Base-by-base conservation (phyloP, 2,329 filamentous ascomycete species). In the Hymenoscyphus albidus region DNA sequence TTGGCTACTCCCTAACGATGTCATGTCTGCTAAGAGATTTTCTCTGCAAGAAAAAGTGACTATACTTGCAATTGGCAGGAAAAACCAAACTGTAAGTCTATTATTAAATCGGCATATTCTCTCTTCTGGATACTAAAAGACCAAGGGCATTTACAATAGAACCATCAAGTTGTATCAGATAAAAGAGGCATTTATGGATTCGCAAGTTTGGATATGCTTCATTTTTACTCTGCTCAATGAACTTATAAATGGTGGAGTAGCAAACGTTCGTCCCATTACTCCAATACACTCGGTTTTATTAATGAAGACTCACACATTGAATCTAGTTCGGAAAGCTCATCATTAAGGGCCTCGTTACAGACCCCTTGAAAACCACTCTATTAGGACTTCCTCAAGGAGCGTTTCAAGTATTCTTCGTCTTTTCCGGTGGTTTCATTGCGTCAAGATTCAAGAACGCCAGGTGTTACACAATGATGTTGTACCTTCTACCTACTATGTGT, bases 341-440 rank as follows among this genome's bases (percentile, higher is more conserved):
- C 62, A 79, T 85, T 70, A 84, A 84, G 63, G 78, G 80, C 1
- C 73, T 83, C 1, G 79, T 79, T 18, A 69, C 1, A 76, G 35
- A 80, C 58, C 68, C 80, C 0, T 75, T 83, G 0, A 70, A 77
- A 7, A 84, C 84, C 0, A 83, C 82, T 0, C 80, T 80, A 0
- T 77, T 83, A 3, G 83, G 82, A 0, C 85, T 86, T 39, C 84
- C 84, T 0, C 78, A 81, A 55, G 84, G 84, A 5, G 80, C 77
- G 1, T 84, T 83, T 68, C 82, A 84, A 62, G 77, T 83, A 2
- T 72, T 83, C n/a, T 84, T 78, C 67, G 80, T 86, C 42, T 77
- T 86, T 10, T 77, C 78, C 0, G 83, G 83, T 2, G 80, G 82
- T 0, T 85, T 76, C 60, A 70, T 84, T 2, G 83, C 84, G 0